phyloP scores from a whole-genome alignment of 192 early-diverging fungal genomes.

The Rhizophagus sp. region DNA sequence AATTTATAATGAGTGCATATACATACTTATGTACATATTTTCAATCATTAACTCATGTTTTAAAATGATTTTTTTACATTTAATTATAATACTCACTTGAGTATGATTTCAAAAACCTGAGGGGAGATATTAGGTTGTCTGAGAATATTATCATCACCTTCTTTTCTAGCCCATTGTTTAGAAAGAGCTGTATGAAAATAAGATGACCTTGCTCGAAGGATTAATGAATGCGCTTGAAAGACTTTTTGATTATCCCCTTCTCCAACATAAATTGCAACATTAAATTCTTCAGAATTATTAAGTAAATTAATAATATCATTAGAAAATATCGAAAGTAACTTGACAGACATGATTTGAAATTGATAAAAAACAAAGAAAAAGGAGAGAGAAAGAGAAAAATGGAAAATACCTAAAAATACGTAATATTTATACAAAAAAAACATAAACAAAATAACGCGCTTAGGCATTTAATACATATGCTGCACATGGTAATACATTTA shows the following conservation, averaged over 20 bases:
- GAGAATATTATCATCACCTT: slow-evolving; percentile 8
- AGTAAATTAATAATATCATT: slow-evolving; percentile 14
- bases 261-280: slow-evolving; percentile 26
- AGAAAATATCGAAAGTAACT: slow-evolving; percentile 9
- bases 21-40: no score
- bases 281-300: background rate
- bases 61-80: background rate
- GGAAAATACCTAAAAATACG: no score
- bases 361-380: background rate
- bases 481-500: no score
- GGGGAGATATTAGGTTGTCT: slow-evolving; percentile 17
- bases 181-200: slow-evolving; percentile 14
- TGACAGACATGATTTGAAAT: background rate
- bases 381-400: no score
- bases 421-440: no score
- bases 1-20: no score
- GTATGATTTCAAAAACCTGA: slow-evolving; percentile 14
- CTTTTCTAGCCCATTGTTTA: slow-evolving; percentile 18
- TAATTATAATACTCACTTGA: slow-evolving; percentile 17
- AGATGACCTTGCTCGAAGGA: background rate
- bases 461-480: no score
- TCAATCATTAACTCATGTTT: background rate
- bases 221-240: slow-evolving; percentile 16
- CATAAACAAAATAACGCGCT: no score
- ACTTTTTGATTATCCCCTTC: background rate